Conservation (phyloP, 2,329 filamentous ascomycete genomes). For the Curvularia hawaiiensis region DNA sequence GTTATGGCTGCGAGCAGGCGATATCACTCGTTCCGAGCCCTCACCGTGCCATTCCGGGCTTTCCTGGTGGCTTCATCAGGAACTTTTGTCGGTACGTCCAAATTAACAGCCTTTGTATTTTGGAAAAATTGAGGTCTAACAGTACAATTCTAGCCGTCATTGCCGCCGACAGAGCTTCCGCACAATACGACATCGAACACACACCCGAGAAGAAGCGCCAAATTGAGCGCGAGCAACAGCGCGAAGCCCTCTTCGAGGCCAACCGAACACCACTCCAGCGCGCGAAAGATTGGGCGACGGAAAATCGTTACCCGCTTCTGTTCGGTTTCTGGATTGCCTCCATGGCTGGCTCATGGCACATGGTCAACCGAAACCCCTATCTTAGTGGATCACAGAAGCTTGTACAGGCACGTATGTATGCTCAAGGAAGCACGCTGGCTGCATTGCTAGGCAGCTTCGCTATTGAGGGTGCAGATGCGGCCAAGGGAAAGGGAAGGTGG, state of each 20-base stretch:
- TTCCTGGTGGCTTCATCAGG: constrained; percentile 84
- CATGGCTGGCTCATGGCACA: constrained; percentile 74
- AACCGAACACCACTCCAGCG: constrained; percentile 64
- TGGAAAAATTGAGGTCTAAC: constrained; percentile 16
- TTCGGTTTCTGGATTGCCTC: constrained; percentile 79
- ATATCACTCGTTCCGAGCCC: constrained; percentile 76
- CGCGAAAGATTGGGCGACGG: constrained; percentile 72
- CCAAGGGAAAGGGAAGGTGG: constrained; percentile 76
- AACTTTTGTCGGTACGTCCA: constrained; percentile 72
- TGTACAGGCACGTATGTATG: constrained; percentile 93
- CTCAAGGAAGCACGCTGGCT: constrained; percentile 84
- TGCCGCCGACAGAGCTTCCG: constrained; percentile 76
- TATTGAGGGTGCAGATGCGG: constrained; percentile 81
- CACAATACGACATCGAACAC: constrained; percentile 70
- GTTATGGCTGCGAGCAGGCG: constrained; percentile 71
- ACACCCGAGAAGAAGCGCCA: constrained; percentile 60
- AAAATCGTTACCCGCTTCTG: constrained; percentile 87
- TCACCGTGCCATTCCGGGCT: constrained; percentile 87
- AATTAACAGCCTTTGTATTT: neutral
- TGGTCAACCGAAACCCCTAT: constrained; percentile 79
- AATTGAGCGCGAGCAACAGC: constrained; percentile 35
- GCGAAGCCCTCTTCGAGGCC: constrained; percentile 51
- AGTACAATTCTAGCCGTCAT: constrained; percentile 67
- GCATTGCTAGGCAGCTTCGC: constrained; percentile 82
- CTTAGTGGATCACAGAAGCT: constrained; percentile 81